These are phyloP conservation scores for Verbascum thapsus DNA, from an alignment of 257 asterid species.

Conservation along the genomic window DNA sequence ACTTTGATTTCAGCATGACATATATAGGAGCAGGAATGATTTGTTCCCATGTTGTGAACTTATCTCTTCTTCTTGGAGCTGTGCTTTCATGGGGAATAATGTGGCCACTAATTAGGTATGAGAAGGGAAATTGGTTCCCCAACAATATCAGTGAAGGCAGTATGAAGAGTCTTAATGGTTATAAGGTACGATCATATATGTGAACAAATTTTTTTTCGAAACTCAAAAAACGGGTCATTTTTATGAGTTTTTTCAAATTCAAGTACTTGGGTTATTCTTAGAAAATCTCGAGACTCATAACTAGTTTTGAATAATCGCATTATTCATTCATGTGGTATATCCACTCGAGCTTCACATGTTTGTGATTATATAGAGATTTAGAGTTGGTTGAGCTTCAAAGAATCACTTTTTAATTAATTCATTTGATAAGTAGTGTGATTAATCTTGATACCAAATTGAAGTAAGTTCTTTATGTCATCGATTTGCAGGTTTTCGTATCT, in stretches of 20 bases:
- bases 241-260: too few relatives aligned
- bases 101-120: slow-evolving; percentile 13
- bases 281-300: too few relatives aligned
- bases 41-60: slow-evolving; percentile 18
- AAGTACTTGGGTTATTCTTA: too few relatives aligned
- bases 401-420: too few relatives aligned
- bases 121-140: slow-evolving; percentile 26
- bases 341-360: too few relatives aligned
- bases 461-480: background rate
- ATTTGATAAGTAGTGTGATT: too few relatives aligned
- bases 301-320: too few relatives aligned
- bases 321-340: too few relatives aligned
- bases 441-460: too few relatives aligned
- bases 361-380: too few relatives aligned
- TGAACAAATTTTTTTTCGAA: background rate
- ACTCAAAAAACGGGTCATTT: background rate
- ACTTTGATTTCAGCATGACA: slow-evolving; percentile 24
- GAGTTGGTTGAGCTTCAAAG: too few relatives aligned
- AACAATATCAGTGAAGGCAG: slow-evolving; percentile 16
- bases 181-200: slow-evolving; percentile 11
- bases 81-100: slow-evolving; percentile 22
- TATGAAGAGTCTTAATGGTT: slow-evolving; percentile 18
- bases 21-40: slow-evolving; percentile 28
- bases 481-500: slow-evolving; percentile 25
- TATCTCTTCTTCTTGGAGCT: slow-evolving; percentile 17